Conservation (phyloP, 2,329 filamentous ascomycete genomes). For the Pseudonectria buxi region DNA sequence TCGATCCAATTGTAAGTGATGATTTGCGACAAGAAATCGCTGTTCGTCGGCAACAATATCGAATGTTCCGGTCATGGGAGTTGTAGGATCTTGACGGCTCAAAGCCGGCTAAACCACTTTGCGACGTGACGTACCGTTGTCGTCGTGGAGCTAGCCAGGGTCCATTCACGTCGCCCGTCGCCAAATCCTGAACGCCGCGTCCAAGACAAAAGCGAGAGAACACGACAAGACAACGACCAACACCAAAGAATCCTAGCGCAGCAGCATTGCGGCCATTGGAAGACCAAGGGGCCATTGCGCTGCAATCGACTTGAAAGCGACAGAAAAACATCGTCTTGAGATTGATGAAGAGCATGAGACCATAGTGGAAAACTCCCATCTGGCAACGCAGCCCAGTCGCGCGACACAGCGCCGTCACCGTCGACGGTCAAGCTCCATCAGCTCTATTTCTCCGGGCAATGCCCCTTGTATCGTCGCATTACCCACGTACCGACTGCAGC, state of each 20-base stretch:
- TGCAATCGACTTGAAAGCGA: neutral
- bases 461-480: conserved; percentile 1
- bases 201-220: conserved; percentile 5
- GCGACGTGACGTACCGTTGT: conserved; percentile 12
- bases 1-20: conserved; percentile 1
- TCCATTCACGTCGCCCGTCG: conserved; percentile 20
- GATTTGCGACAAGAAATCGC: neutral
- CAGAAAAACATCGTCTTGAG: conserved; percentile 1
- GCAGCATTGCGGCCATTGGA: neutral
- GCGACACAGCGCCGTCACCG: conserved; percentile 18
- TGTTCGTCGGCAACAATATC: neutral
- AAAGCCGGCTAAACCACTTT: conserved; percentile 16
- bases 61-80: conserved; percentile 3
- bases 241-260: neutral
- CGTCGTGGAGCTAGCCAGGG: conserved; percentile 14
- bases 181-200: conserved; percentile 15
- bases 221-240: conserved; percentile 1
- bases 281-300: neutral
- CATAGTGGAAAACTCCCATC: conserved; percentile 14
- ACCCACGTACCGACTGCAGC: neutral
- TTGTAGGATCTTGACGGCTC: conserved; percentile 18
- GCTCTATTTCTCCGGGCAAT: neutral
- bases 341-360: conserved; percentile 24
- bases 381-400: conserved; percentile 25
- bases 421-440: conserved; percentile 6